phyloP scores from a whole-genome alignment of 73 alveolate species.

The Symbiodinium pilosum region DNA sequence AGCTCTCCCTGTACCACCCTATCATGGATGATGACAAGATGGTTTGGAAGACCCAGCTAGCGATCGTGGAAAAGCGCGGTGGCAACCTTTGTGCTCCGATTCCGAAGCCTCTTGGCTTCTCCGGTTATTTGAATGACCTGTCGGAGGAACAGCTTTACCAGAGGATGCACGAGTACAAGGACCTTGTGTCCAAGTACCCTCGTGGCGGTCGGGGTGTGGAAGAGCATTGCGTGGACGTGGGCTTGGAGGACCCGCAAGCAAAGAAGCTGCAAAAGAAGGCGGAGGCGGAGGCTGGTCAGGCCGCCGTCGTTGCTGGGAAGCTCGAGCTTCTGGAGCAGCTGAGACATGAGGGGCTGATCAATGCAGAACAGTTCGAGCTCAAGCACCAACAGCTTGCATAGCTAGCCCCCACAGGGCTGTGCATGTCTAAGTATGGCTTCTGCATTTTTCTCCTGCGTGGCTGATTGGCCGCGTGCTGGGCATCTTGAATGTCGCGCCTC shows the following conservation, averaged over 20 bases:
- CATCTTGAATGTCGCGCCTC: too few relatives aligned
- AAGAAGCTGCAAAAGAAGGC: neutral
- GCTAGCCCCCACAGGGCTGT: too few relatives aligned
- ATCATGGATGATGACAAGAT: neutral
- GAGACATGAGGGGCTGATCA: too few relatives aligned
- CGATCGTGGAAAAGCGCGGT: slow-evolving; percentile 15
- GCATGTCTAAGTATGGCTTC: too few relatives aligned
- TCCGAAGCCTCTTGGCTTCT: neutral
- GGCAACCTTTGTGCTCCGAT: slow-evolving; percentile 36
- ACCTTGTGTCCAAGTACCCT: neutral
- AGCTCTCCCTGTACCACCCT: slow-evolving; percentile 17
- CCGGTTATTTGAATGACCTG: neutral
- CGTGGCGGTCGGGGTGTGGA: slow-evolving; percentile 30
- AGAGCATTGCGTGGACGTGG: slow-evolving; percentile 42
- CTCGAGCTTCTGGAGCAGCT: too few relatives aligned
- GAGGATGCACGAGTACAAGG: neutral
- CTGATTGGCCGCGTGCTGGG: too few relatives aligned
- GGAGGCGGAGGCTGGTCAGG: too few relatives aligned
- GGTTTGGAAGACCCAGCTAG: neutral
- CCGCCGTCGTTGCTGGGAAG: too few relatives aligned
- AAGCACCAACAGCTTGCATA: too few relatives aligned
- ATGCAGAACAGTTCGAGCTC: too few relatives aligned
- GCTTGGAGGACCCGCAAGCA: slow-evolving; percentile 1
- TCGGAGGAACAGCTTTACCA: neutral
- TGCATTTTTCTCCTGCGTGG: too few relatives aligned